Conservation (phyloP, 2,329 filamentous ascomycete species). For the Clarireedia monteithiana region DNA sequence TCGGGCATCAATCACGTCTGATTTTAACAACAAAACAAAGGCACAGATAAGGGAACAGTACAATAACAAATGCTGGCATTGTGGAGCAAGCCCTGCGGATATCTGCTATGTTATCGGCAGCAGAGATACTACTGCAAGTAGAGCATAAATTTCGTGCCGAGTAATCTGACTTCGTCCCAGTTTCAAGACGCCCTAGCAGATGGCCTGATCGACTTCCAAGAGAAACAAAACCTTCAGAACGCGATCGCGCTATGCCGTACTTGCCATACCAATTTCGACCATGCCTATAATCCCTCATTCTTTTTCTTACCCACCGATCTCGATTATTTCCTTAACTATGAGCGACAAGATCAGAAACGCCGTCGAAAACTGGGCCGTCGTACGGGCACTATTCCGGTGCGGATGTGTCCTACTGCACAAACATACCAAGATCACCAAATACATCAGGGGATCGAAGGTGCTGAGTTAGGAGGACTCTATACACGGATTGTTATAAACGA, state of each 20-base stretch:
- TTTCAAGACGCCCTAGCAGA: slow-evolving; percentile 13
- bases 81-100: slow-evolving; percentile 15
- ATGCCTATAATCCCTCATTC: slow-evolving; percentile 17
- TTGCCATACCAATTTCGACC: slow-evolving; percentile 16
- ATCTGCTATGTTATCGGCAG: slow-evolving; percentile 18
- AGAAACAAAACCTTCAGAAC: slow-evolving; percentile 15
- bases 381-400: slow-evolving; percentile 15
- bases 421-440: slow-evolving; percentile 18
- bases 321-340: slow-evolving; percentile 16
- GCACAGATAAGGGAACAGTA: slow-evolving; percentile 15
- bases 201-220: not conserved
- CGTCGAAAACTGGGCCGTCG: slow-evolving; percentile 14
- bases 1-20: slow-evolving; percentile 16
- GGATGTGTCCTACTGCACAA: slow-evolving; percentile 18
- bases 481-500: slow-evolving; percentile 14
- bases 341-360: slow-evolving; percentile 15
- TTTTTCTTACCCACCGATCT: slow-evolving; percentile 18
- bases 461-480: slow-evolving; percentile 14
- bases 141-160: slow-evolving; percentile 1
- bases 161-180: slow-evolving; percentile 12
- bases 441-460: slow-evolving; percentile 14
- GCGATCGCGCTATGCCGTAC: slow-evolving; percentile 15
- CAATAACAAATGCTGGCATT: slow-evolving; percentile 18
- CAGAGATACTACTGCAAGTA: slow-evolving; percentile 16
- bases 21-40: slow-evolving; percentile 17